Conservation (phyloP, 805 yeast genomes). For the Monosporozyma aerobia region DNA sequence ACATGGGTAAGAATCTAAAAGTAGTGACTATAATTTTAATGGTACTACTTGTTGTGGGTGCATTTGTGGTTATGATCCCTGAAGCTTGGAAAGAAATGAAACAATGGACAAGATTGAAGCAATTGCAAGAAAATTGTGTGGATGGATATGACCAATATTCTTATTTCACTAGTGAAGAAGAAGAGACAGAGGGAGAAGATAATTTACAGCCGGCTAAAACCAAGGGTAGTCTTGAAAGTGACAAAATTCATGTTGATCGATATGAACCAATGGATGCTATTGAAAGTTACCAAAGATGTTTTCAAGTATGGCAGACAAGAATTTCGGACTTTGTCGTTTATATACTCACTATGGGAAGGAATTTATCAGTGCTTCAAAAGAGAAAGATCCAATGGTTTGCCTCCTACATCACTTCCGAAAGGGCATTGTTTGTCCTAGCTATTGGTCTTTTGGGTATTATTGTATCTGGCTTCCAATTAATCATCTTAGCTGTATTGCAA, state of each 20-base stretch:
- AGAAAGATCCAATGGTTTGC: slow-evolving; percentile 31
- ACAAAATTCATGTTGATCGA: neutral
- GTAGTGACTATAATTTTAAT: slow-evolving; percentile 33
- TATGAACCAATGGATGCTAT: slow-evolving; percentile 11
- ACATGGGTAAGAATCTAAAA: slow-evolving; percentile 28
- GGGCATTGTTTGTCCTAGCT: slow-evolving; percentile 41
- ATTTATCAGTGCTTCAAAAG: neutral
- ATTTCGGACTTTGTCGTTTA: slow-evolving; percentile 5
- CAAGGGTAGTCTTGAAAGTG: neutral
- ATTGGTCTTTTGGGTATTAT: slow-evolving; percentile 51
- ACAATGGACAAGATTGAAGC: slow-evolving; percentile 40
- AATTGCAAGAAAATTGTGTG: slow-evolving; percentile 25
- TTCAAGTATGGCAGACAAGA: slow-evolving; percentile 15
- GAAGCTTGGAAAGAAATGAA: slow-evolving; percentile 37
- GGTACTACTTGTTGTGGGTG: slow-evolving; percentile 31
- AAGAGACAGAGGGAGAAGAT: neutral
- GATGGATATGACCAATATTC: neutral
- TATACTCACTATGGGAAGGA: neutral
- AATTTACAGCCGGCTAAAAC: neutral
- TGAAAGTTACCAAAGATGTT: slow-evolving; percentile 14
- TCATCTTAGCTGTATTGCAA: slow-evolving; percentile 31
- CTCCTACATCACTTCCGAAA: slow-evolving; percentile 41
- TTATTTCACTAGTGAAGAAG: neutral
- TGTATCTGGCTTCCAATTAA: slow-evolving; percentile 45
- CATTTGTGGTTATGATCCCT: slow-evolving; percentile 36